Evolutionary conservation across 2,329 filamentous ascomycete genomes (phyloP), one percentile per base, ranked within the genome.

Genomic region (Aspergillus luchuensis): DNA sequence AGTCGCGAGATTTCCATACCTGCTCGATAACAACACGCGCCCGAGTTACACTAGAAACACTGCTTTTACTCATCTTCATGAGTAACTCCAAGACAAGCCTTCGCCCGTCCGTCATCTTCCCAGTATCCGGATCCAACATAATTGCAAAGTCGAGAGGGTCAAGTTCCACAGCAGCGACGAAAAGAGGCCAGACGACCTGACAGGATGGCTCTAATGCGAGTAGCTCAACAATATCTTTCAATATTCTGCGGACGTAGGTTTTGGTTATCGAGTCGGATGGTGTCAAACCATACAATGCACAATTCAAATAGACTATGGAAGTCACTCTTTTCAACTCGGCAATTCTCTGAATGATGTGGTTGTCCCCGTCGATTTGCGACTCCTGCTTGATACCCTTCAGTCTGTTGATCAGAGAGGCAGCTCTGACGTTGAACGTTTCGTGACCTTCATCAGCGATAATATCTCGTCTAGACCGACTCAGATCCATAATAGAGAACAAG

Each of bases 21-120:
- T 73, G 76, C 17, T 73, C 70, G 30, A 79, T 76, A 1, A 79
- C 77, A 3, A 72, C 70, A 5, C 74, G 67, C 5, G 73, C 77
- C 7, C 74, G 69, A 13, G 71, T 66, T 1, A 78, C 68, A 50
- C 79, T 79, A 0, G 77, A 53, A 3, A 60, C 55, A 30, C 54
- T 60, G 11, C 25, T 52, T 4, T 53, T 57, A 13, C 54, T 45
- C 58, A 60, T 60, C 13, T 41, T 49, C 17, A 15, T 58, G 8
- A 47, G 54, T 39, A 51, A 3, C 4, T 21, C 41, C 38, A 52
- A 30, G 17, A 52, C 38, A n/a, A 58, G 8, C 4, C 36, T 17
- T 19, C 56, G 28, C 5, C 48, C 48, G 11, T 23, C 11, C n/a
- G 30, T 19, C 5, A 45, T n/a, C 11, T 36, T 21, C n/a, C 56